These are phyloP conservation scores for Kwoniella heveanensis DNA, from an alignment of 768 basidiomycete species.

Conservation along the genomic window DNA sequence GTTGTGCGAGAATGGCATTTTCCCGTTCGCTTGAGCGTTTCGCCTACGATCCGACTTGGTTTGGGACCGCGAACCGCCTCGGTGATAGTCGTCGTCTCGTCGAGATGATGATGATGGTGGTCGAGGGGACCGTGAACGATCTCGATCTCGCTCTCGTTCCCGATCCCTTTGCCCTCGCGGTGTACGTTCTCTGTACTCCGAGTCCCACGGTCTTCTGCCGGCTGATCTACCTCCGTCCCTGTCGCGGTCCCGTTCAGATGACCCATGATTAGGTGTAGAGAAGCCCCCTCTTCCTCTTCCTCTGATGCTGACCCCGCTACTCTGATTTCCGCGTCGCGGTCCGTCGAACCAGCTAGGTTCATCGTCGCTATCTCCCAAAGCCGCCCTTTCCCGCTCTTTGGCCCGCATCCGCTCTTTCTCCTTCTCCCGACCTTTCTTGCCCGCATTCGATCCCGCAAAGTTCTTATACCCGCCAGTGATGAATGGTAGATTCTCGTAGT, in stretches of 20 bases:
- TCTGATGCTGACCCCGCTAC: not conserved
- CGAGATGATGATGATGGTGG: not conserved
- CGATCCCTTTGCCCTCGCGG: not conserved
- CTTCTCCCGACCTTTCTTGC: constrained; percentile 40
- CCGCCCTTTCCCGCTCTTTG: constrained; percentile 6
- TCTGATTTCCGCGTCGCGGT: not conserved
- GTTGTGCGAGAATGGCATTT: constrained; percentile 30
- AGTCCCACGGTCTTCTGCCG: constrained; percentile 25
- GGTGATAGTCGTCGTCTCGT: not conserved
- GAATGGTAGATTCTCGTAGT: constrained; percentile 25
- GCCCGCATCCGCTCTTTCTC: constrained; percentile 13
- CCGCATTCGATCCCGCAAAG: constrained; percentile 35
- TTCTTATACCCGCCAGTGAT: constrained; percentile 19
- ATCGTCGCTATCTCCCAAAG: constrained; percentile 28
- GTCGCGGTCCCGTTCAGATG: not conserved
- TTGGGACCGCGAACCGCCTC: not conserved
- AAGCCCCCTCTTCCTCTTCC: constrained; percentile 14
- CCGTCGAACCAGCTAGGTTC: constrained; percentile 28
- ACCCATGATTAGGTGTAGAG: constrained; percentile 14
- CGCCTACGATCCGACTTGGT: constrained; percentile 1
- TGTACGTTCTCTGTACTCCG: constrained; percentile 23
- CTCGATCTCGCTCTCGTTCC: constrained; percentile 12
- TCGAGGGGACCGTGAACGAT: constrained; percentile 14
- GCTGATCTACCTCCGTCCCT: constrained; percentile 6
- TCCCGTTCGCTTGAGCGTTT: not conserved